Evolutionary conservation across 495 filamentous ascomycete genomes (phyloP).

Genomic region (Penicillium nucicola): DNA sequence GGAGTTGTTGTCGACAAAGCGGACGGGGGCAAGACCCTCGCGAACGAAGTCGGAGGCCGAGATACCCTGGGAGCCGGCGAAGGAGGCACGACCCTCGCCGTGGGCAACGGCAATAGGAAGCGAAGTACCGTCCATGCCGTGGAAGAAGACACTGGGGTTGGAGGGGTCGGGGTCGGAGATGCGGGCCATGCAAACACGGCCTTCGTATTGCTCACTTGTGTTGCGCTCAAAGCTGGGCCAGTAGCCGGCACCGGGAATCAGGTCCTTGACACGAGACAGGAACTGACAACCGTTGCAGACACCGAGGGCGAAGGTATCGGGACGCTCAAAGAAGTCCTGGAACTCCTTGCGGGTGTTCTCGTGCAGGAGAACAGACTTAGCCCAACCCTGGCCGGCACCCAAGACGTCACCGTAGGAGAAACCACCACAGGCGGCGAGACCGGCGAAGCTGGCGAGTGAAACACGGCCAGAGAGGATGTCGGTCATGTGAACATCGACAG

Average conservation of each 20-base stretch:
- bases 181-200: slow-evolving; percentile 82
- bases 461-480: slow-evolving; percentile 76
- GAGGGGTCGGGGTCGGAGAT: slow-evolving; percentile 57
- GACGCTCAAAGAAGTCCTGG: slow-evolving; percentile 78
- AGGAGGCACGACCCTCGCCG: slow-evolving; percentile 85
- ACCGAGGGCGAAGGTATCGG: slow-evolving; percentile 87
- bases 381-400: slow-evolving; percentile 93
- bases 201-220: slow-evolving; percentile 88
- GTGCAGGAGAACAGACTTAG: slow-evolving; percentile 88
- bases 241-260: slow-evolving; percentile 80
- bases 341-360: slow-evolving; percentile 73
- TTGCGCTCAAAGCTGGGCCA: slow-evolving; percentile 92
- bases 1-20: slow-evolving; percentile 80
- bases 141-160: slow-evolving; percentile 77
- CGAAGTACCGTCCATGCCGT: slow-evolving; percentile 81
- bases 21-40: slow-evolving; percentile 63
- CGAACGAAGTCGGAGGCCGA: slow-evolving; percentile 51
- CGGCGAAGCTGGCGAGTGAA: slow-evolving; percentile 76
- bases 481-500: slow-evolving; percentile 95
- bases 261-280: slow-evolving; percentile 73
- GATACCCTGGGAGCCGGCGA: slow-evolving; percentile 46
- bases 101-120: slow-evolving; percentile 90
- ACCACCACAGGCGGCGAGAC: slow-evolving; percentile 90
- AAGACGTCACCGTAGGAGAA: slow-evolving; percentile 98
- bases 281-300: slow-evolving; percentile 99